Conservation (phyloP, 768 basidiomycete genomes). For the Clitopilus passeckerianus region DNA sequence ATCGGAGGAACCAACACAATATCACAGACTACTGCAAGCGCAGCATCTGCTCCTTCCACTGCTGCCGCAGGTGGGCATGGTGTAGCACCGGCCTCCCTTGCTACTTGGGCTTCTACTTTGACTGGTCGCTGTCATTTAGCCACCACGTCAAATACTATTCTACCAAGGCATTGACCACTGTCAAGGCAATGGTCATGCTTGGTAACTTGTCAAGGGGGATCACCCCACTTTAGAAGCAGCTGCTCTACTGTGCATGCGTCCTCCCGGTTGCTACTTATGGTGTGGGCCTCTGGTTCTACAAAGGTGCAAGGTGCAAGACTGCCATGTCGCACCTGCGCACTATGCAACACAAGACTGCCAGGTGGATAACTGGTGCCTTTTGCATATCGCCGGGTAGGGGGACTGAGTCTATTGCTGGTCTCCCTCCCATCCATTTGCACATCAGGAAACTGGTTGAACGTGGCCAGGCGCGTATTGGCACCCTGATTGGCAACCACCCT, state of each 20-base stretch:
- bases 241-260: constrained; percentile 1
- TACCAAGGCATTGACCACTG: background rate
- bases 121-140: background rate
- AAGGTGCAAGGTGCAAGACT: background rate
- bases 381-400: background rate
- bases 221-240: background rate
- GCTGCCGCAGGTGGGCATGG: background rate
- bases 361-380: background rate
- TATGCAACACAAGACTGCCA: background rate
- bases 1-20: no score
- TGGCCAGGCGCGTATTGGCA: background rate
- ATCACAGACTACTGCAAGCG: no score
- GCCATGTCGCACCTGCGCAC: background rate
- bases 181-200: constrained; percentile 1
- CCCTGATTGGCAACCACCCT: background rate
- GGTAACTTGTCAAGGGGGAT: background rate
- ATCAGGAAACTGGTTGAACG: background rate
- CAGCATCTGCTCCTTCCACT: no score
- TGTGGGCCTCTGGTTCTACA: background rate
- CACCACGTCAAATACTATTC: background rate
- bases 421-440: background rate
- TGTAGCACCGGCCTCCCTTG: no score
- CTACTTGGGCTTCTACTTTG: background rate
- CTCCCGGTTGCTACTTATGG: background rate
- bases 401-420: background rate